Evolutionary conservation across 73 alveolate species (phyloP), one percentile per base, ranked within the genome.

Genomic region (Stentor coeruleus): DNA sequence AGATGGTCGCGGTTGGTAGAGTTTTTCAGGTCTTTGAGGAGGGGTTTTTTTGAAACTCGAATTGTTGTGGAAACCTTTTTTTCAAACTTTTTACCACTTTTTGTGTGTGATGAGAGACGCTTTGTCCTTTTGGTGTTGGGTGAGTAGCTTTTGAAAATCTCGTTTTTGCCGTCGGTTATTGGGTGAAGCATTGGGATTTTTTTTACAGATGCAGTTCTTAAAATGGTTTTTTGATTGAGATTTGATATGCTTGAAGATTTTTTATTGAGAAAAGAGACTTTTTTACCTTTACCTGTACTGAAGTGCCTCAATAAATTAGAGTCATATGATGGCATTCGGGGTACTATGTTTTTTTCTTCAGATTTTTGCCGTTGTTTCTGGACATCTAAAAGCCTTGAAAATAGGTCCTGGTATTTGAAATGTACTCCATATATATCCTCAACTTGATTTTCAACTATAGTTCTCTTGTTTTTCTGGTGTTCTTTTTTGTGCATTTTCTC

Each of bases 391-490:
- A 66, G 79, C 11, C 79, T 20, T 28, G 79, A 66, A 66, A 66
- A 66, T 1, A 66, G 79, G 37, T 66, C 79, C 15, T 66, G 26
- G 41, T 66, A 66, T 2, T 66, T 33, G 39, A 66, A 66, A 40
- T 66, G 79, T 20, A 66, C 79, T 20, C 79, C 79, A 31, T 66
- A 66, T 26, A 20, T 20, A 31, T 66, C 39, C 20, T 66, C 39
- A 0, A 66, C 79, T 66, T 20, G n/a, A 28, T 20, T 26, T 15
- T 66, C 79, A 6, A 11, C 28, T 20, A 20, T 6, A 49, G 66
- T 6, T 49, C 20, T 49, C 20, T 49, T 49, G 6, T 6, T 11
- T 20, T 49, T 49, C 66, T 6, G 20, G 66, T 11, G 6, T 49
- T 49, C 66, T 20, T 49, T 49, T 49, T 49, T 49, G 20, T 49